Evolutionary conservation across 257 asterid species (phyloP).

Genomic region (Fraxinus excelsior): DNA sequence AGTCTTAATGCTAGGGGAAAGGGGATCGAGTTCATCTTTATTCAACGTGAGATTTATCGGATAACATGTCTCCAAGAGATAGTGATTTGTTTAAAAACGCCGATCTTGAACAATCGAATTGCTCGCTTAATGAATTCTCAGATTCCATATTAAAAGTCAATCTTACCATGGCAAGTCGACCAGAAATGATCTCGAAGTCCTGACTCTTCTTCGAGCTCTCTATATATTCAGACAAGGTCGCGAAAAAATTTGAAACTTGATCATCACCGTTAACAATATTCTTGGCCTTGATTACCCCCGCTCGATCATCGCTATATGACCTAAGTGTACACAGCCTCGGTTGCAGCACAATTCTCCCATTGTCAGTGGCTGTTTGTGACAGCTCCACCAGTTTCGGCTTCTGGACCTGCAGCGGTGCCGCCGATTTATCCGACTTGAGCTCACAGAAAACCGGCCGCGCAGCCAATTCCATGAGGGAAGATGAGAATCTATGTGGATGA

Average conservation of each 20-base stretch:
- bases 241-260: conserved; percentile 68
- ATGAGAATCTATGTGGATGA: conserved; percentile 7
- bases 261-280: not conserved
- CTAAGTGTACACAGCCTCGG: conserved; percentile 84
- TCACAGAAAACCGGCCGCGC: conserved; percentile 49
- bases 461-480: conserved; percentile 53
- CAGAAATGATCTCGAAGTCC: conserved; percentile 83
- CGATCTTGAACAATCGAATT: too few relatives aligned
- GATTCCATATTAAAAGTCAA: not conserved
- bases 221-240: conserved; percentile 61
- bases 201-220: conserved; percentile 76
- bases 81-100: too few relatives aligned
- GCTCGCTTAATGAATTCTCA: too few relatives aligned
- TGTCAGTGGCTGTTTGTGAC: conserved; percentile 24
- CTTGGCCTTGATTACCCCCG: conserved; percentile 37
- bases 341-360: conserved; percentile 70
- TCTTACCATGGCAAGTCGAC: conserved; percentile 94
- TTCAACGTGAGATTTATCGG: too few relatives aligned
- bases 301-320: conserved; percentile 47
- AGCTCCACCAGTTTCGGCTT: conserved; percentile 38
- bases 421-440: conserved; percentile 37
- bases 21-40: too few relatives aligned
- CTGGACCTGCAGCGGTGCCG: conserved; percentile 34
- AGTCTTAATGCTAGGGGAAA: too few relatives aligned
- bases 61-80: too few relatives aligned